These are phyloP conservation scores for Solanum sejunctum DNA, from an alignment of 257 asterid species.

Conservation along the genomic window DNA sequence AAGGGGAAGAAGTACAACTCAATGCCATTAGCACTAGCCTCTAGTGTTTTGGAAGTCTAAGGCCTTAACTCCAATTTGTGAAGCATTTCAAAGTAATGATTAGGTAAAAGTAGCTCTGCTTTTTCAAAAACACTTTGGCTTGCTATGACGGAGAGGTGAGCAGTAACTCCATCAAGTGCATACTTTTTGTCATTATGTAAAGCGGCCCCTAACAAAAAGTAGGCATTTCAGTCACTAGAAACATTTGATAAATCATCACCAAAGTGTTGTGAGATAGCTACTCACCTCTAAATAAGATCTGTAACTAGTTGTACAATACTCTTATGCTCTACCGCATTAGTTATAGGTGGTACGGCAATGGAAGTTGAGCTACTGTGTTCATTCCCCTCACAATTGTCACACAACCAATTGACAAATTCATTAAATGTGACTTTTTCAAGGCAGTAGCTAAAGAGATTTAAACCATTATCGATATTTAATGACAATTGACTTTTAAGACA, in stretches of 20 bases:
- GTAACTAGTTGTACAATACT: constrained; percentile 9
- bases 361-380: background rate
- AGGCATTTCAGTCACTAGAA: too few species aligned
- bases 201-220: constrained; percentile 32
- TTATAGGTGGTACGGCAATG: background rate
- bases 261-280: background rate
- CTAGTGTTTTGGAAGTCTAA: constrained; percentile 23
- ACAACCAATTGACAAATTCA: constrained; percentile 10
- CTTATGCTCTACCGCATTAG: background rate
- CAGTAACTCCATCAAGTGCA: constrained; percentile 28
- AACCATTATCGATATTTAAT: background rate
- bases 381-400: background rate
- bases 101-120: constrained; percentile 23
- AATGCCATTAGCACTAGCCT: constrained; percentile 33
- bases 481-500: background rate
- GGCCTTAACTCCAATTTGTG: constrained; percentile 56
- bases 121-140: constrained; percentile 29
- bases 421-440: background rate
- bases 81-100: constrained; percentile 48
- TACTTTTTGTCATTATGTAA: constrained; percentile 15
- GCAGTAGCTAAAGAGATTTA: constrained; percentile 7
- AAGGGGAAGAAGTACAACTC: constrained; percentile 66
- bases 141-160: constrained; percentile 41
- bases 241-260: too few species aligned
- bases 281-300: constrained; percentile 58